A percentile compares a stretch with the other conserved stretches of the same genome.
These are phyloP conservation scores for Russula abietina DNA, from an alignment of 768 basidiomycete genomes.

Conservation along the genomic window DNA sequence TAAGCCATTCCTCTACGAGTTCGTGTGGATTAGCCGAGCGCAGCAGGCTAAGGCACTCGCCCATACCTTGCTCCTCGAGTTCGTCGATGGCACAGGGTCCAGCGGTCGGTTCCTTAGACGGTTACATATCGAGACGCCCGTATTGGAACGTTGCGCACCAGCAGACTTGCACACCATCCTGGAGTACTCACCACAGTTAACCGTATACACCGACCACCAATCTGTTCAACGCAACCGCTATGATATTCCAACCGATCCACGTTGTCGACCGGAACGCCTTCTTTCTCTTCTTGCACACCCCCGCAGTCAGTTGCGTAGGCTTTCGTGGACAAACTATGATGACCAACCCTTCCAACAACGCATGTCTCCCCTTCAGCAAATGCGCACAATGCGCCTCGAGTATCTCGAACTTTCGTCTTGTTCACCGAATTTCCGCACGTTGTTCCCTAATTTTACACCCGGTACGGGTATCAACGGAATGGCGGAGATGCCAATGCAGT, in stretches of 20 bases:
- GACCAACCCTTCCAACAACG: conserved; percentile 52
- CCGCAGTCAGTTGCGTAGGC: conserved; percentile 45
- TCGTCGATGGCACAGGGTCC: conserved; percentile 30
- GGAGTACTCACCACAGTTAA: conserved; percentile 53
- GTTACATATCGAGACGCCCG: conserved; percentile 64
- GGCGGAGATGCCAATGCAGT: conserved; percentile 34
- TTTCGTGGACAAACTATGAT: conserved; percentile 72
- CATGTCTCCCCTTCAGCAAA: conserved; percentile 48
- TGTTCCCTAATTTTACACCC: conserved; percentile 23
- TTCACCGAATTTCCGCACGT: conserved; percentile 40
- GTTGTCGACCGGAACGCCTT: conserved; percentile 50
- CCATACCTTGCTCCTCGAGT: conserved; percentile 39
- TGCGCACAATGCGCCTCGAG: conserved; percentile 50
- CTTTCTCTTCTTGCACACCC: conserved; percentile 54
- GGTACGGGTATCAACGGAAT: conserved; percentile 6
- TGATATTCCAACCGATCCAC: conserved; percentile 40
- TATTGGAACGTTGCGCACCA: conserved; percentile 58
- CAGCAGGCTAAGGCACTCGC: conserved; percentile 45
- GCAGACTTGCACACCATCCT: conserved; percentile 63
- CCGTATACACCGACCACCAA: conserved; percentile 58
- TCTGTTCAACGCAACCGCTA: conserved; percentile 53
- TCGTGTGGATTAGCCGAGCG: conserved; percentile 60
- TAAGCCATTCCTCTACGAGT: conserved; percentile 57
- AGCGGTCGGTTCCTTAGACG: conserved; percentile 52
- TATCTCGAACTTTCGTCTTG: conserved; percentile 64